Base-by-base conservation (phyloP, 2,329 filamentous ascomycete genomes). In the Penicillium janthinellum region DNA sequence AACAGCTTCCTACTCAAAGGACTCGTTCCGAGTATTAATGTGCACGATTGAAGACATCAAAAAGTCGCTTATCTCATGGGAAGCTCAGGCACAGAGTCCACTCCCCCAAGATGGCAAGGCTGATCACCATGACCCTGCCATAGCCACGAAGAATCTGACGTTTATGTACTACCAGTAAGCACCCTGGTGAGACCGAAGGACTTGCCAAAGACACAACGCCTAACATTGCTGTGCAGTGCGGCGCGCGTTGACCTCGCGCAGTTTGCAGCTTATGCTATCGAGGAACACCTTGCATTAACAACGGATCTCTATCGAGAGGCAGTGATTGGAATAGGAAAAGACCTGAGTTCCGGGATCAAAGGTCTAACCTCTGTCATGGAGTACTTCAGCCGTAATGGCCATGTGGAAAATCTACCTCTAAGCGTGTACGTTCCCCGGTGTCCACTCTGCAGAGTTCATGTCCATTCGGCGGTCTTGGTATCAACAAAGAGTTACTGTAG, bases 161-260 rank as follows among this genome's bases (percentile, higher is more conserved):
- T 82, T 80, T 60, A 82, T 83, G 77, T 82, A 82, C 57, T 83
- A 83, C 61, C 76, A 83, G 79, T 84, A 72, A 64, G 80, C 2
- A 4, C 44, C 4, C 22, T n/a, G 71, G 28, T 31, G 1, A 38
- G 2, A 22, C 20, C 5, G 6, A 22, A 3, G 2, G 28, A 14
- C 34, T 37, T 12, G 3, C 8, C 0, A 37, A 15, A 6, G 12
- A 14, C 10, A 14, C 2, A 14, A 37, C 5, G 2, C 31, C 41
- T 60, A 42, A 57, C 37, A 7, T 4, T 11, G 17, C n/a, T 1
- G 38, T 37, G 47, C 59, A 82, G 79, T 60, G 77, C 79, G 4
- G 76, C 78, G 4, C 70, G 75, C 20, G 75, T 82, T 7, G 77
- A 77, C 3, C 71, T 84, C 6, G 80, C 77, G 15, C 81, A 84